Evolutionary conservation across 371 early-diverging fungal species (phyloP), one percentile per base, ranked within the genome.

Genomic region (Apophysomyces ossiformis): DNA sequence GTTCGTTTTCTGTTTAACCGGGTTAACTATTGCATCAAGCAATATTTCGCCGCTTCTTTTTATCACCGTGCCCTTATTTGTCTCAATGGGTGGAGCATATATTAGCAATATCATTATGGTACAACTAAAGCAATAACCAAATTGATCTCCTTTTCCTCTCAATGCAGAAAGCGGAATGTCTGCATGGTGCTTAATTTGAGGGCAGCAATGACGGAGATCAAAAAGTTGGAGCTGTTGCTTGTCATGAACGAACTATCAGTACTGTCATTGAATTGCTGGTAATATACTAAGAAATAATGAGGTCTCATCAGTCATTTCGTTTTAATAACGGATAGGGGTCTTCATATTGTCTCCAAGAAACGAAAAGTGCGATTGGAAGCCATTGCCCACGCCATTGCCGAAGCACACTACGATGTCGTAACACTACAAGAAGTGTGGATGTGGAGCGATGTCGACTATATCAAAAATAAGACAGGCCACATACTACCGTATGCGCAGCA

Each of bases 351-450:
- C 26, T 77, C 87, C 8, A 81, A 82, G 46, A 47, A 86, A 56
- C 78, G 85, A 3, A 61, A 69, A 41, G 70, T 76, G 21, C 81
- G 89, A 1, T 64, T 89, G 35, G 45, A 61, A 21, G 85, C 87
- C 3, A 89, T 89, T 70, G 89, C 83, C 36, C 73, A 80, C 16
- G 64, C 72, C 26, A 63, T 89, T n/a, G 65, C 75, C 21, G 50
- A 63, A 13, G 41, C 74, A 9, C 57, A 71, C 3, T 80, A 84
- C 61, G 87, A 88, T 43, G 81, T 89, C 66, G 85, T 89, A 1
- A 85, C 88, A 0, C 72, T 89, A 15, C 89, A 89, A 64, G 89
- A 89, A 61, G 76, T 87, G 0, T 89, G 89, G 89, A 69, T 85
- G 60, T 69, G 65, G 44, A 68, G 77, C n/a, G 88, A 89, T 67